phyloP scores from a whole-genome alignment of 352 stramenopile species.

The Globisporangium abappressorium region DNA sequence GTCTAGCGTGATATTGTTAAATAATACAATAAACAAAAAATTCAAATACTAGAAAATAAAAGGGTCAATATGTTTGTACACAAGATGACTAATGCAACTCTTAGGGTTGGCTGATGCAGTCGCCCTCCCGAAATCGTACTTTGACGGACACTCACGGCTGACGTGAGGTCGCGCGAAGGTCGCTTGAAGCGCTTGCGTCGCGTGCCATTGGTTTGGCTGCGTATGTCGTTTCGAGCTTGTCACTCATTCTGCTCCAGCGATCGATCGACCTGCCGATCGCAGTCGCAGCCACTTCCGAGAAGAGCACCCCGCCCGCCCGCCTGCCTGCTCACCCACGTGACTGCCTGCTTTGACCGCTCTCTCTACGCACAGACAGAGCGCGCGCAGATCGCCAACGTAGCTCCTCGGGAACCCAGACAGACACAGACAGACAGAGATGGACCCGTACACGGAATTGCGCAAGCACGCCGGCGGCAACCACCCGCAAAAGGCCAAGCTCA shows the following conservation, averaged over 20 bases:
- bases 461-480: slow-evolving; percentile 74
- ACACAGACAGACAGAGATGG: slow-evolving; percentile 32
- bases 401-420: slow-evolving; percentile 1
- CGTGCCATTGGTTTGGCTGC: slow-evolving; percentile 31
- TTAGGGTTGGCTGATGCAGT: not conserved
- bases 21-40: too few relatives aligned
- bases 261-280: not conserved
- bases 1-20: too few relatives aligned
- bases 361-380: not conserved
- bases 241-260: slow-evolving; percentile 16
- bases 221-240: slow-evolving; percentile 20
- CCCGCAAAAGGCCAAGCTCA: slow-evolving; percentile 83
- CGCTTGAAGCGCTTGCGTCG: slow-evolving; percentile 24
- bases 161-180: slow-evolving; percentile 36
- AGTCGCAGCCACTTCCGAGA: slow-evolving; percentile 6
- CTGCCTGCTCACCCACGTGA: not conserved
- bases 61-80: not conserved
- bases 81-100: not conserved
- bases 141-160: not conserved
- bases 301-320: slow-evolving; percentile 5
- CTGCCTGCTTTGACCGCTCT: not conserved
- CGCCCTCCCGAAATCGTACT: slow-evolving; percentile 11
- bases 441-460: slow-evolving; percentile 78
- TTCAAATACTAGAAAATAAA: not conserved
- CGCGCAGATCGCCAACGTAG: not conserved